These are phyloP conservation scores for Oleoguttula mirabilis DNA, from an alignment of 495 filamentous ascomycete species.

Conservation along the genomic window DNA sequence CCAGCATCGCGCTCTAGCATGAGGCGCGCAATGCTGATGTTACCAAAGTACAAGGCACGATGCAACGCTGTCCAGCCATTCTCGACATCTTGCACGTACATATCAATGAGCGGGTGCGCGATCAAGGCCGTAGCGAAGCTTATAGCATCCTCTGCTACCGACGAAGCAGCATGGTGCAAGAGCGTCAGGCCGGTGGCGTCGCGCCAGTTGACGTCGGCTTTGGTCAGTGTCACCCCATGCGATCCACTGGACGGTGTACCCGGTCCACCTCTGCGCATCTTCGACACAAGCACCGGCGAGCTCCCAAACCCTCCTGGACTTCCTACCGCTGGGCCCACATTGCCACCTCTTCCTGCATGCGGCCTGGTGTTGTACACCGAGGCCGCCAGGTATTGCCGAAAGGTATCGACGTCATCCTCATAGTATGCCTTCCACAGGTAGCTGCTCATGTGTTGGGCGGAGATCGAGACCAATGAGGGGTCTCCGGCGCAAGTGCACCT, in stretches of 20 bases:
- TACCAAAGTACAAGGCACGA: conserved; percentile 84
- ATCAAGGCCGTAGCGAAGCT: conserved; percentile 67
- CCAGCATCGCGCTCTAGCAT: conserved; percentile 64
- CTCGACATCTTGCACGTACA: conserved; percentile 76
- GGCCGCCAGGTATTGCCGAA: conserved; percentile 62
- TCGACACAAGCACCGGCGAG: conserved; percentile 36
- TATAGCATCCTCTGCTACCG: conserved; percentile 50
- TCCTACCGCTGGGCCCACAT: conserved; percentile 34
- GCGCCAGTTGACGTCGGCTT: conserved; percentile 67
- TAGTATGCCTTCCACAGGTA: conserved; percentile 91
- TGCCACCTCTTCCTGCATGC: conserved; percentile 33
- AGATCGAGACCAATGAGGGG: conserved; percentile 29
- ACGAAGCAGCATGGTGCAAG: conserved; percentile 75
- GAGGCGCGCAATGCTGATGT: conserved; percentile 69
- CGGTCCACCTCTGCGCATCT: conserved; percentile 30
- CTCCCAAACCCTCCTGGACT: conserved; percentile 40
- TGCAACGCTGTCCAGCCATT: conserved; percentile 95
- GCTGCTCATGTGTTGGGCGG: conserved; percentile 73
- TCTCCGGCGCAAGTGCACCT: conserved; percentile 58
- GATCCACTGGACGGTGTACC: conserved; percentile 17
- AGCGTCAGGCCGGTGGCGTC: conserved; percentile 68
- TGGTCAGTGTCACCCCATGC: conserved; percentile 38
- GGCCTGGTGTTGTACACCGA: conserved; percentile 39
- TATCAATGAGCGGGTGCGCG: conserved; percentile 68
- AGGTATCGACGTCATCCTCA: conserved; percentile 88